Percentiles rank a stretch among this genome's conserved stretches.
phyloP scores from a whole-genome alignment of 176 grass and related monocot genomes.

The Zizania latifolia region DNA sequence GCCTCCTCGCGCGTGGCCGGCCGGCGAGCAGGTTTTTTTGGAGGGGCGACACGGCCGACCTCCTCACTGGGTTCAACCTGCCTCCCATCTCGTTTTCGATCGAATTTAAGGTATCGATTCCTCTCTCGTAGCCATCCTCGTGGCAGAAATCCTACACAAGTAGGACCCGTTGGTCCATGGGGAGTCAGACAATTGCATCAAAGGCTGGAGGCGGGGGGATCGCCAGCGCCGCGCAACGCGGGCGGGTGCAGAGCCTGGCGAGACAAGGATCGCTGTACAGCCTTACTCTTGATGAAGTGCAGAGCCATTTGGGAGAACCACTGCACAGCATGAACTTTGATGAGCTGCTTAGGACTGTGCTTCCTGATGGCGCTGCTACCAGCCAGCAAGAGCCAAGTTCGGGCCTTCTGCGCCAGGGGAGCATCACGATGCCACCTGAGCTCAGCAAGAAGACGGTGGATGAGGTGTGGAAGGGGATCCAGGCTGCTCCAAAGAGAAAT shows the following conservation, averaged over 20 bases:
- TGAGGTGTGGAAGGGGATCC: conserved; percentile 90
- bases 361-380: conserved; percentile 34
- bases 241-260: conserved; percentile 48
- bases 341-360: conserved; percentile 73
- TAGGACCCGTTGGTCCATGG: conserved; percentile 42
- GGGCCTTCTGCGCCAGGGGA: conserved; percentile 54
- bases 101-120: background rate
- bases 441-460: conserved; percentile 92
- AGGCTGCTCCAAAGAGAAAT: conserved; percentile 33
- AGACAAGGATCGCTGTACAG: conserved; percentile 82
- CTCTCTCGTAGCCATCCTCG: background rate
- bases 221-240: background rate
- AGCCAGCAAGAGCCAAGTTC: conserved; percentile 30
- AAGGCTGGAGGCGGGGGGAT: conserved; percentile 12
- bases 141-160: background rate
- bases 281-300: conserved; percentile 83
- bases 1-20: no score
- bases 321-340: conserved; percentile 94
- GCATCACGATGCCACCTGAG: conserved; percentile 68
- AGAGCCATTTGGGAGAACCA: conserved; percentile 75
- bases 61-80: background rate
- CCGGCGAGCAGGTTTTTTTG: no score
- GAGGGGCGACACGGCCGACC: no score
- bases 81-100: background rate
- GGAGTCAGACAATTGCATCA: conserved; percentile 64